Evolutionary conservation across 2,329 filamentous ascomycete genomes (phyloP).

Genomic region (Alternaria gaisen): DNA sequence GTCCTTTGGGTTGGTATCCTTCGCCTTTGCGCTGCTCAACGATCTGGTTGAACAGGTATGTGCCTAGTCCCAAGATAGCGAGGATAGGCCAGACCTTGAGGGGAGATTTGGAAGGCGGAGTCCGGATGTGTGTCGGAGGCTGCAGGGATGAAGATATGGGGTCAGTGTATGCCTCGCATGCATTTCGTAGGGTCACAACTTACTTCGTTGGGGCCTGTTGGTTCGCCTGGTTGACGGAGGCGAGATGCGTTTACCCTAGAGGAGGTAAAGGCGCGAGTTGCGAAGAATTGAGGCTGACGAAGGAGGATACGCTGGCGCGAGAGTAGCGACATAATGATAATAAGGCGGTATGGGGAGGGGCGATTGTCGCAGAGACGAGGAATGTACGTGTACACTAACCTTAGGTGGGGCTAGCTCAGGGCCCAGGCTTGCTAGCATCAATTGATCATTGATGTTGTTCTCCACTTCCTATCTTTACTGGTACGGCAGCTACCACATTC

Average conservation of each 20-base stretch:
- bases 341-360: conserved; percentile 35
- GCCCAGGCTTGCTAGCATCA: conserved; percentile 5
- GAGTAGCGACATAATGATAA: conserved; percentile 42
- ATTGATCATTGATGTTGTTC: background rate
- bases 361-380: conserved; percentile 7
- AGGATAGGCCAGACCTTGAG: conserved; percentile 57
- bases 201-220: conserved; percentile 50
- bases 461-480: conserved; percentile 1
- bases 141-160: background rate
- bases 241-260: conserved; percentile 36
- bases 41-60: conserved; percentile 57
- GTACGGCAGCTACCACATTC: background rate
- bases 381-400: conserved; percentile 5
- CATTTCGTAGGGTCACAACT: background rate
- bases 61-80: conserved; percentile 58
- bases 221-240: conserved; percentile 47
- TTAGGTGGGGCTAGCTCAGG: conserved; percentile 4
- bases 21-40: conserved; percentile 56
- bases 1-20: conserved; percentile 39
- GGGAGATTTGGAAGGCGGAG: conserved; percentile 51
- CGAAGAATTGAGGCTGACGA: conserved; percentile 13
- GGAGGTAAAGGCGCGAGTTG: conserved; percentile 36
- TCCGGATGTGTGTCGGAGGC: conserved; percentile 41
- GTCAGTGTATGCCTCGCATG: background rate
- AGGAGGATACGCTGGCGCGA: conserved; percentile 22